These are phyloP conservation scores for Penicillium decumbens DNA, from an alignment of 2,329 filamentous ascomycete species.

Conservation along the genomic window DNA sequence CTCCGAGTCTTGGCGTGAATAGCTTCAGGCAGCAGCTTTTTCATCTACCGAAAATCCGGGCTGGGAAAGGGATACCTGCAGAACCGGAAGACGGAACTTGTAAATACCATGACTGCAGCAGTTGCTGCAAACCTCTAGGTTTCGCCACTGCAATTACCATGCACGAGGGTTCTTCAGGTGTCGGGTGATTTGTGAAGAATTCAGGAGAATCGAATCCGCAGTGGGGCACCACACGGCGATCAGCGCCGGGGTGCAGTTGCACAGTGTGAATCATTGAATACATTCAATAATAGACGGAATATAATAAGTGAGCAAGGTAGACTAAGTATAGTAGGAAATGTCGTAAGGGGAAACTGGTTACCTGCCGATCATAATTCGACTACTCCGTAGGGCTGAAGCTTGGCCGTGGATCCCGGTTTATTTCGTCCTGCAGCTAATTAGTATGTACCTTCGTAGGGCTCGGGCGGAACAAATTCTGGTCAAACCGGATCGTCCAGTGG, in stretches of 20 bases:
- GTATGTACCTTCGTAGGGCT: too few species aligned
- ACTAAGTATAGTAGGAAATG: neutral
- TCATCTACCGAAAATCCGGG: neutral
- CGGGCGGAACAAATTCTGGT: neutral
- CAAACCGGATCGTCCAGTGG: neutral
- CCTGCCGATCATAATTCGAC: neutral
- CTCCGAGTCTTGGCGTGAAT: slow-evolving; percentile 1
- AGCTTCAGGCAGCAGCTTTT: slow-evolving; percentile 22
- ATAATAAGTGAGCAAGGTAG: neutral
- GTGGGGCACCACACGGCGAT: neutral
- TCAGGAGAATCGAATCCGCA: neutral
- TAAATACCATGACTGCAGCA: too few species aligned
- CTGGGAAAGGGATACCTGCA: neutral
- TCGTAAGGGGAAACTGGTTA: neutral
- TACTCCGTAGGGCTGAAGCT: slow-evolving; percentile 33
- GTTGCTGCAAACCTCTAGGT: too few species aligned
- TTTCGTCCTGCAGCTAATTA: neutral
- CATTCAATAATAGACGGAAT: neutral
- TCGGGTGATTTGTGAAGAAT: neutral
- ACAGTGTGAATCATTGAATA: neutral
- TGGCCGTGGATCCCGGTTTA: slow-evolving; percentile 16
- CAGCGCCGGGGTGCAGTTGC: neutral
- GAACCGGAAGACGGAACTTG: neutral
- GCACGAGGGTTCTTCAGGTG: neutral
- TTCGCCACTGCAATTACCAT: neutral